Conservation (phyloP, 139 green algal species). For the Pseudopediastrum boryanum region DNA sequence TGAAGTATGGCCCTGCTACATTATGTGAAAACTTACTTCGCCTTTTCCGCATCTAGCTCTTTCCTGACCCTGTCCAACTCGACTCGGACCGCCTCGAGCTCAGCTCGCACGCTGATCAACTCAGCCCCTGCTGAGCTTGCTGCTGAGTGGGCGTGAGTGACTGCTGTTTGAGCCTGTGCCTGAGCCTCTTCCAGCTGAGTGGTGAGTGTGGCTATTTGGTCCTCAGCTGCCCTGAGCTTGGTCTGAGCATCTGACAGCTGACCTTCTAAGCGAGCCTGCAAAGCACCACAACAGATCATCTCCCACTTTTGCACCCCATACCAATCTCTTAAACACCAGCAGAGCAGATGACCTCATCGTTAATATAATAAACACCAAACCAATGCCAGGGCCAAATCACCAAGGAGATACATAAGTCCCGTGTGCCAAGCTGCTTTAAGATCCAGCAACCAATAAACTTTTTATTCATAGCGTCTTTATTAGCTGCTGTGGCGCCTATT, state of each 20-base stretch:
- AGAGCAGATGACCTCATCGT: no score
- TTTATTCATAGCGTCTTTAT: no score
- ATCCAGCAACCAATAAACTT: no score
- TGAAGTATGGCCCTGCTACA: slow-evolving; percentile 7
- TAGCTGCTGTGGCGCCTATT: no score
- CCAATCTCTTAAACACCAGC: no score
- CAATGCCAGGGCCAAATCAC: no score
- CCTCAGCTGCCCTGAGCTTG: not conserved
- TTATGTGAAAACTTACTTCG: slow-evolving; percentile 4
- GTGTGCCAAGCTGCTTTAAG: no score
- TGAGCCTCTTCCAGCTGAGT: not conserved
- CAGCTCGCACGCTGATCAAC: slow-evolving; percentile 32
- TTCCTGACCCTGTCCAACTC: slow-evolving; percentile 32
- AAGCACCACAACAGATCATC: no score
- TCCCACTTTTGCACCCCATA: no score
- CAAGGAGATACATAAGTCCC: no score
- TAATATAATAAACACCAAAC: no score
- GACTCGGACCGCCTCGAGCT: slow-evolving; percentile 29
- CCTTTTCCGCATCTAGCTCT: slow-evolving; percentile 19
- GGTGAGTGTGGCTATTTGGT: not conserved
- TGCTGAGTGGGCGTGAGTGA: slow-evolving; percentile 15
- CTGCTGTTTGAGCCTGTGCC: not conserved
- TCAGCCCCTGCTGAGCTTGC: slow-evolving; percentile 30
- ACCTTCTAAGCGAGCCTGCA: no score
- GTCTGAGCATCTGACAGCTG: slow-evolving; percentile 13